phyloP scores from a whole-genome alignment of 768 basidiomycete genomes.

The Glaciozyma antarctica region DNA sequence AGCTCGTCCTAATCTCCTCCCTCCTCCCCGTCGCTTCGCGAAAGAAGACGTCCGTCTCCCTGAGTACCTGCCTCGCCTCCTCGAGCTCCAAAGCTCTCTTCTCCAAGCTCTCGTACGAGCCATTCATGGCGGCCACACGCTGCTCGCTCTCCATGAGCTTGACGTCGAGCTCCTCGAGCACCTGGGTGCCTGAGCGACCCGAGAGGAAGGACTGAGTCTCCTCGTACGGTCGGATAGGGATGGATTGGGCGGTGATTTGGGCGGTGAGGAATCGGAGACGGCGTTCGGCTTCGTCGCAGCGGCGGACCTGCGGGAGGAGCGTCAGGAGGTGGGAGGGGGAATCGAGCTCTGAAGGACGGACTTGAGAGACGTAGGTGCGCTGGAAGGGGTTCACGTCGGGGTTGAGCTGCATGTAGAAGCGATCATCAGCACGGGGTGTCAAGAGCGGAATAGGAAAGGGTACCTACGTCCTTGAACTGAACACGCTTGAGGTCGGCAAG shows the following conservation, averaged over 20 bases:
- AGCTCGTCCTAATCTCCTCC: slow-evolving; percentile 70
- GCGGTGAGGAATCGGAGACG: slow-evolving; percentile 78
- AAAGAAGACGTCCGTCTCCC: slow-evolving; percentile 94
- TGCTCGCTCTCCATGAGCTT: slow-evolving; percentile 78
- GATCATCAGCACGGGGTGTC: not conserved
- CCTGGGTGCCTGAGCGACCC: slow-evolving; percentile 84
- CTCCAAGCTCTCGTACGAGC: slow-evolving; percentile 76
- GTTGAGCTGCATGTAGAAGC: slow-evolving; percentile 58
- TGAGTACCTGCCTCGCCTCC: slow-evolving; percentile 87
- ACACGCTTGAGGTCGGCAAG: slow-evolving; percentile 91
- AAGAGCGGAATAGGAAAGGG: slow-evolving; percentile 7
- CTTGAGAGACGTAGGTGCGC: slow-evolving; percentile 92
- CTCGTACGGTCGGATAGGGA: slow-evolving; percentile 72
- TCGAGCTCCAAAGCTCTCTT: slow-evolving; percentile 75
- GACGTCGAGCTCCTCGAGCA: slow-evolving; percentile 83
- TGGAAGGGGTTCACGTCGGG: slow-evolving; percentile 94
- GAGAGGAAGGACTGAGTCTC: slow-evolving; percentile 81
- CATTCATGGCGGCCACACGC: slow-evolving; percentile 79
- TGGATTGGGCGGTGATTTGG: slow-evolving; percentile 75
- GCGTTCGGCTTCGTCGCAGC: slow-evolving; percentile 87
- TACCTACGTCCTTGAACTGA: slow-evolving; percentile 88
- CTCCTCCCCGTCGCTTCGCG: slow-evolving; percentile 47
- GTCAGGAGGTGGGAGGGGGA: not conserved
- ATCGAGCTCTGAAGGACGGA: slow-evolving; percentile 47
- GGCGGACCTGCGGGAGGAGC: slow-evolving; percentile 39